Evolutionary conservation across 306 rosid genomes (phyloP).

Genomic region (Betula pendula): DNA sequence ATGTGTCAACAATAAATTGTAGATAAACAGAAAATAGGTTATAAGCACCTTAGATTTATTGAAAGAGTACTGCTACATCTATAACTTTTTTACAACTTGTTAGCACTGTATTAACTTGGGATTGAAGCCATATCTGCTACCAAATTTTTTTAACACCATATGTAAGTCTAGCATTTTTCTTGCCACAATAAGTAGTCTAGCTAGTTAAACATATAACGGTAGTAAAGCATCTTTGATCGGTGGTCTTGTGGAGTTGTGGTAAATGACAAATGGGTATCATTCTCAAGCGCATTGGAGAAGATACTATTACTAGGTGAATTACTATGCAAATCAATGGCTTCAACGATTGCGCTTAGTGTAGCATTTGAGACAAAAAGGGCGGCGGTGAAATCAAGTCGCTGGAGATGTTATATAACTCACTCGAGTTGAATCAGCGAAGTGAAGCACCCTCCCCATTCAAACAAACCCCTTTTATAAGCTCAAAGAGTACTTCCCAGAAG

Average conservation of each 20-base stretch:
- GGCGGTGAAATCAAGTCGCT: slow-evolving; percentile 11
- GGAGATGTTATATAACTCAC: background rate
- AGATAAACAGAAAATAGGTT: too few relatives aligned
- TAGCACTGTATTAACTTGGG: too few relatives aligned
- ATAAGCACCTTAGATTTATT: too few relatives aligned
- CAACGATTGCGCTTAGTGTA: background rate
- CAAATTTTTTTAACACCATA: too few relatives aligned
- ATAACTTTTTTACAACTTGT: too few relatives aligned
- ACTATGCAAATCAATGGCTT: slow-evolving; percentile 27
- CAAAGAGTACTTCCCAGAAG: background rate
- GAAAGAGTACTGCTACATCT: too few relatives aligned
- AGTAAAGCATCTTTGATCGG: too few relatives aligned
- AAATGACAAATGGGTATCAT: background rate
- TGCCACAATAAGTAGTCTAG: too few relatives aligned
- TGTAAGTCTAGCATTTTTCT: too few relatives aligned
- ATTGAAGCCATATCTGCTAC: too few relatives aligned
- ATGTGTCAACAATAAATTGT: too few relatives aligned
- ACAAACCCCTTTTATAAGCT: background rate
- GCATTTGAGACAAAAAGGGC: background rate
- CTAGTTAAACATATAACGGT: too few relatives aligned
- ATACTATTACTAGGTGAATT: background rate
- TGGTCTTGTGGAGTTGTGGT: background rate
- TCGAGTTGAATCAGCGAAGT: background rate
- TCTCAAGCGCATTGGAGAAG: background rate
- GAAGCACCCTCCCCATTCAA: slow-evolving; percentile 1